Evolutionary conservation across 768 basidiomycete genomes (phyloP).

Genomic region (Trametes meyenii): DNA sequence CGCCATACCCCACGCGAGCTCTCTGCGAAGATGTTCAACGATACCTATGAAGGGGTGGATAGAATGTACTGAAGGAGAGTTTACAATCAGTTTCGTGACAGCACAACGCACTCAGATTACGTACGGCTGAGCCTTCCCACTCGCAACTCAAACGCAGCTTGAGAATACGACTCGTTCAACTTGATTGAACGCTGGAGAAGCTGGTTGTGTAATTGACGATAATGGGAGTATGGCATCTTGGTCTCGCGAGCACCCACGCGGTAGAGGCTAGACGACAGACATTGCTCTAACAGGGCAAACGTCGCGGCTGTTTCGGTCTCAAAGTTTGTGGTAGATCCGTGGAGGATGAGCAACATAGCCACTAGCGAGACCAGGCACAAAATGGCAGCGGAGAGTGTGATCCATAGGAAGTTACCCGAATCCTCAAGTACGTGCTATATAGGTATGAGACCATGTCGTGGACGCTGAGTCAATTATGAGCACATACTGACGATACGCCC

Average conservation of each 20-base stretch:
- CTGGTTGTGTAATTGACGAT: slow-evolving; percentile 29
- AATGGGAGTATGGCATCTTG: slow-evolving; percentile 18
- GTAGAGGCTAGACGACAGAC: slow-evolving; percentile 38
- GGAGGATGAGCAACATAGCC: slow-evolving; percentile 41
- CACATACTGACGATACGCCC: slow-evolving; percentile 38
- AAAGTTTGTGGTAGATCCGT: slow-evolving; percentile 48
- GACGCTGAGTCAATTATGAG: no score
- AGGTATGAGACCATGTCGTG: not conserved
- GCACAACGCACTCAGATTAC: not conserved
- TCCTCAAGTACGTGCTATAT: slow-evolving; percentile 31
- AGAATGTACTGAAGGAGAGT: slow-evolving; percentile 38
- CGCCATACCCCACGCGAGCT: slow-evolving; percentile 46
- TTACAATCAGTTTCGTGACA: not conserved
- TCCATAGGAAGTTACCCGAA: slow-evolving; percentile 44
- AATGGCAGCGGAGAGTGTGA: slow-evolving; percentile 42
- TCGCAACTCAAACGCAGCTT: slow-evolving; percentile 50
- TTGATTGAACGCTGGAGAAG: slow-evolving; percentile 41
- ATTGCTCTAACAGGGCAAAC: slow-evolving; percentile 39
- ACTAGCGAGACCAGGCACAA: slow-evolving; percentile 43
- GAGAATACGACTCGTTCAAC: slow-evolving; percentile 45
- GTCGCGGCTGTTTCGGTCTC: slow-evolving; percentile 41
- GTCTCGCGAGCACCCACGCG: slow-evolving; percentile 28
- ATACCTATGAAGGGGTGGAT: slow-evolving; percentile 47
- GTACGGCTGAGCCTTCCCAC: slow-evolving; percentile 47
- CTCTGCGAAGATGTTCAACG: slow-evolving; percentile 49